Evolutionary conservation across 2,329 filamentous ascomycete genomes (phyloP).

Genomic region (Herpotrichia juniperi): DNA sequence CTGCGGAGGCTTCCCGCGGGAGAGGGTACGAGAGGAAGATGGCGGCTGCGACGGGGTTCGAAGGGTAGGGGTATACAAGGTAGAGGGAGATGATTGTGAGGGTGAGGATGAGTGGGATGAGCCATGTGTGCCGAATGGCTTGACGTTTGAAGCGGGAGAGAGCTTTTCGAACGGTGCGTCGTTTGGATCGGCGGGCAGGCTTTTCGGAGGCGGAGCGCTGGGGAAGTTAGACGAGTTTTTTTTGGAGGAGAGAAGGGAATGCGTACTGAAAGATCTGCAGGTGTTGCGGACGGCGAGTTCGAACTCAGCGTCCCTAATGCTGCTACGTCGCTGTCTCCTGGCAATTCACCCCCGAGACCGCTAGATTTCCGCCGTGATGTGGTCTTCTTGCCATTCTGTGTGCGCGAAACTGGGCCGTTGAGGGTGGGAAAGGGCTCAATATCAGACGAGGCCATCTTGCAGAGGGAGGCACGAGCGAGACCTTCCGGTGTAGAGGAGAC

Average conservation of each 20-base stretch:
- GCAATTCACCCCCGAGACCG: constrained; percentile 57
- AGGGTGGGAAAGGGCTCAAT: constrained; percentile 42
- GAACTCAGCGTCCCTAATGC: constrained; percentile 54
- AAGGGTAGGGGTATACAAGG: constrained; percentile 74
- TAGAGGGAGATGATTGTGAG: constrained; percentile 70
- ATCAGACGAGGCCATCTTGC: constrained; percentile 21
- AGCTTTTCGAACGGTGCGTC: constrained; percentile 51
- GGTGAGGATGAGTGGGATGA: constrained; percentile 72
- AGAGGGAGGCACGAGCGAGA: no score
- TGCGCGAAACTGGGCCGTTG: constrained; percentile 17
- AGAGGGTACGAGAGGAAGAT: constrained; percentile 90
- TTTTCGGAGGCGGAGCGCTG: constrained; percentile 34
- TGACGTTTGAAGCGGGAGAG: constrained; percentile 54
- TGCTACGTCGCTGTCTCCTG: constrained; percentile 58
- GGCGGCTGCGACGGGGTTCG: constrained; percentile 80
- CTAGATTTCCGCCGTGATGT: constrained; percentile 50
- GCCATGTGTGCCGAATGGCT: constrained; percentile 63
- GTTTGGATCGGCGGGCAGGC: constrained; percentile 49
- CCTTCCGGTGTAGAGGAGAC: no score
- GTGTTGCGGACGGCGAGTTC: constrained; percentile 24
- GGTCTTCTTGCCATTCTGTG: constrained; percentile 12
- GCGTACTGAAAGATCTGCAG: constrained; percentile 26
- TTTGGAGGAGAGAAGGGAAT: constrained; percentile 6
- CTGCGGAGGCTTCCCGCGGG: constrained; percentile 56
- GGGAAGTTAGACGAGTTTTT: constrained; percentile 13